Percentiles rank a stretch among this genome's conserved stretches.
phyloP scores from a whole-genome alignment of 2,329 filamentous ascomycete genomes.

The Sordariomycetes sp. region DNA sequence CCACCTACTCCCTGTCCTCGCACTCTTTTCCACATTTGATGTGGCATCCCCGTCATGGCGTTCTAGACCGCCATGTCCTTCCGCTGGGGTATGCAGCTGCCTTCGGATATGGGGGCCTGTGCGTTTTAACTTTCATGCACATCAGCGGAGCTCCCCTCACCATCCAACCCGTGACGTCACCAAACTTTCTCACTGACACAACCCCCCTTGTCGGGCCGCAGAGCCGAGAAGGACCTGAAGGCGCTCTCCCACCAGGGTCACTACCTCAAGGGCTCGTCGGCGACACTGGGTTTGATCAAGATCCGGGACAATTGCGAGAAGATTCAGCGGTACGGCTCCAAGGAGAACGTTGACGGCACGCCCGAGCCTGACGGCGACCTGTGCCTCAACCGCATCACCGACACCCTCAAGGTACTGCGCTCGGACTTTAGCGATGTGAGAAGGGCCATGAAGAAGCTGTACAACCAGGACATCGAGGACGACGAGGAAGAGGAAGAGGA shows the following conservation, averaged over 20 bases:
- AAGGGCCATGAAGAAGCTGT: conserved; percentile 58
- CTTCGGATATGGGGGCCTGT: background rate
- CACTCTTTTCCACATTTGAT: no score
- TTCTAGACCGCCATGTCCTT: no score
- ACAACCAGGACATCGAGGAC: conserved; percentile 8
- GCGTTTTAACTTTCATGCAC: background rate
- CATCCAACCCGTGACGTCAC: background rate
- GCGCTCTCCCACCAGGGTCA: conserved; percentile 76
- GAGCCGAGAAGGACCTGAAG: conserved; percentile 38
- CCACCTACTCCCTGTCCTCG: background rate
- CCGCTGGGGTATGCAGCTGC: background rate
- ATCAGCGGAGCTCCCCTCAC: background rate
- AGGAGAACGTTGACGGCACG: conserved; percentile 65
- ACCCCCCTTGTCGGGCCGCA: background rate
- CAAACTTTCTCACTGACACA: background rate
- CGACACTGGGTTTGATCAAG: conserved; percentile 80
- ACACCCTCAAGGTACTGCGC: conserved; percentile 60
- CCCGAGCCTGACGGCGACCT: conserved; percentile 51
- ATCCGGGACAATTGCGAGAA: conserved; percentile 91
- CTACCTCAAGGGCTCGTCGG: conserved; percentile 94
- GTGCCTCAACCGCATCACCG: conserved; percentile 56
- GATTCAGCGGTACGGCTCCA: conserved; percentile 84
- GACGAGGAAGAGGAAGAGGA: conserved; percentile 4
- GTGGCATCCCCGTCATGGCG: no score
- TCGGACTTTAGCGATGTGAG: conserved; percentile 65